Percentiles rank a stretch among this genome's conserved stretches.
phyloP scores from a whole-genome alignment of 805 yeast species.

The Candida tallmaniae region DNA sequence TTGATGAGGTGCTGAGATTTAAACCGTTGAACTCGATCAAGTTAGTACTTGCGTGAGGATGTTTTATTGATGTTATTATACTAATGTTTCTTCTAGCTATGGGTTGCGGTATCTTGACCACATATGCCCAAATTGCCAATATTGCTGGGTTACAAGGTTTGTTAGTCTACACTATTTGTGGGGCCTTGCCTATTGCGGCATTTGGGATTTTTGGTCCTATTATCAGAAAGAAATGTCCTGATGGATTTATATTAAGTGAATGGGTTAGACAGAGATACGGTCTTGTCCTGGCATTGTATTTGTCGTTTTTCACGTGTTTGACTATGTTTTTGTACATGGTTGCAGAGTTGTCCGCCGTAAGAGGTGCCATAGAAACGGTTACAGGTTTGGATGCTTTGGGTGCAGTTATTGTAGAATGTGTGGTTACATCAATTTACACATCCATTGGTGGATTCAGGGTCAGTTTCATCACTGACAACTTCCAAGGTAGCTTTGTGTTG shows the following conservation, averaged over 20 bases:
- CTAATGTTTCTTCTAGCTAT: slow-evolving; percentile 45
- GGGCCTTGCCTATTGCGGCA: slow-evolving; percentile 80
- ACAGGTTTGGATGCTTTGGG: slow-evolving; percentile 79
- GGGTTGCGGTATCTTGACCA: slow-evolving; percentile 85
- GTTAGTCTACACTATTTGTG: slow-evolving; percentile 71
- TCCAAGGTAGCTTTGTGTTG: slow-evolving; percentile 75
- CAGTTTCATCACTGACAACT: slow-evolving; percentile 80
- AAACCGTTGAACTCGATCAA: slow-evolving; percentile 44
- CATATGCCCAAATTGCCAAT: slow-evolving; percentile 85
- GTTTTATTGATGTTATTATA: slow-evolving; percentile 17
- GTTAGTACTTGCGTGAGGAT: slow-evolving; percentile 44
- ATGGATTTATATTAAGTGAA: slow-evolving; percentile 87
- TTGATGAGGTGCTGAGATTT: slow-evolving; percentile 38
- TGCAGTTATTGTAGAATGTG: slow-evolving; percentile 79
- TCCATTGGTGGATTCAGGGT: slow-evolving; percentile 85
- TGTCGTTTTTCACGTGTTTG: slow-evolving; percentile 76
- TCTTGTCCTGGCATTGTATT: slow-evolving; percentile 60
- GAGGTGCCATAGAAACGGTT: slow-evolving; percentile 68
- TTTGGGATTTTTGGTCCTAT: slow-evolving; percentile 82
- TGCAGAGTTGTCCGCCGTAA: slow-evolving; percentile 78
- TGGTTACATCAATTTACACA: slow-evolving; percentile 83
- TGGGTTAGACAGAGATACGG: slow-evolving; percentile 92
- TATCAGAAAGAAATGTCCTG: slow-evolving; percentile 73
- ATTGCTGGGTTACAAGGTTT: slow-evolving; percentile 84
- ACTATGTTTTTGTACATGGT: slow-evolving; percentile 86